These are phyloP conservation scores for Colletotrichum magnum DNA, from an alignment of 2,329 filamentous ascomycete species.

Conservation along the genomic window DNA sequence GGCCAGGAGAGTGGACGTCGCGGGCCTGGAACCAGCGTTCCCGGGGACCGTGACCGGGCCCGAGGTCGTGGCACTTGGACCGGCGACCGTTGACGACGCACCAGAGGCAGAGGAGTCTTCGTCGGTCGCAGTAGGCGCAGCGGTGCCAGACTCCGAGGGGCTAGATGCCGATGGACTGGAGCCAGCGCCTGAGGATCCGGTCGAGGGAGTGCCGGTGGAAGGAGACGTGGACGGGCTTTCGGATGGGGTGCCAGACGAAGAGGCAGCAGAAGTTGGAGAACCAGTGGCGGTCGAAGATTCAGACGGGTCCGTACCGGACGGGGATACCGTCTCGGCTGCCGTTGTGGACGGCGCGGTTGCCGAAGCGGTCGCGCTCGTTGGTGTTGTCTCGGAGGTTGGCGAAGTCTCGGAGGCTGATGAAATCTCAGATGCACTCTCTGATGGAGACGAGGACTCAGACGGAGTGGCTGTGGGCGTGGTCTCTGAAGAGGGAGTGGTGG, in stretches of 20 bases:
- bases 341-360: not conserved
- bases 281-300: not conserved
- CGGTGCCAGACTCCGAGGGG: not conserved
- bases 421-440: slow-evolving; percentile 2
- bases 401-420: not conserved
- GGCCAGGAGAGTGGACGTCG: slow-evolving; percentile 19
- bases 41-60: slow-evolving; percentile 6
- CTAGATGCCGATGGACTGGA: slow-evolving; percentile 12
- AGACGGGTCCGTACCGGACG: not conserved
- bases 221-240: not conserved
- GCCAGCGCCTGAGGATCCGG: not conserved
- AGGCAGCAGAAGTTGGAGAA: too few relatives aligned
- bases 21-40: slow-evolving; percentile 2
- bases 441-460: not conserved
- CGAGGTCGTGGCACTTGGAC: slow-evolving; percentile 12
- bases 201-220: not conserved
- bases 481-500: slow-evolving; percentile 3
- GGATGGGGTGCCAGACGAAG: not conserved
- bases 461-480: not conserved
- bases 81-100: slow-evolving; percentile 12
- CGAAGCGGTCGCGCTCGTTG: not conserved
- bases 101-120: not conserved
- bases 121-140: not conserved
- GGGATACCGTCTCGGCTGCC: not conserved
- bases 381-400: not conserved